phyloP scores from a whole-genome alignment of 192 early-diverging fungal species.

The Coemansia sp. region DNA sequence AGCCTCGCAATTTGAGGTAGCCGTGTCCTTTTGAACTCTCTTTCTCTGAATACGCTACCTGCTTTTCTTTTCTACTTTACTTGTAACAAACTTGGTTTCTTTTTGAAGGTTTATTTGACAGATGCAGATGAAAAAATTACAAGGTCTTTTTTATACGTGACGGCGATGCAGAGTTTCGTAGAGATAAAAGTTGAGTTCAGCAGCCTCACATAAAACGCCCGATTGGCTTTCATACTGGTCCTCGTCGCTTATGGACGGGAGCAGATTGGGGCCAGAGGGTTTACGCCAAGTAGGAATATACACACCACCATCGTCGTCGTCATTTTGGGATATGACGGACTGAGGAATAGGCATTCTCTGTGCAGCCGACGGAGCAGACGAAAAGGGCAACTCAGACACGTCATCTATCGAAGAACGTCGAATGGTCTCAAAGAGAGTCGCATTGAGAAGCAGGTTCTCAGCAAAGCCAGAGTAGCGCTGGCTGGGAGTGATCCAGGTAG shows the following conservation, averaged over 20 bases:
- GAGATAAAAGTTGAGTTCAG: slow-evolving; percentile 50
- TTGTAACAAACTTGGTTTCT: slow-evolving; percentile 1
- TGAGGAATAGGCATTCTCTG: slow-evolving; percentile 4
- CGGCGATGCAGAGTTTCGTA: slow-evolving; percentile 46
- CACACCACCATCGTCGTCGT: slow-evolving; percentile 26
- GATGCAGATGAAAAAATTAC: slow-evolving; percentile 1
- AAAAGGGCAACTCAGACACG: background rate
- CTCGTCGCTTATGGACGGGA: slow-evolving; percentile 29
- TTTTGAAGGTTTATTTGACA: background rate
- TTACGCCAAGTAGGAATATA: slow-evolving; percentile 51
- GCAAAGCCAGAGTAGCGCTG: slow-evolving; percentile 50
- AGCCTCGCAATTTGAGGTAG: background rate
- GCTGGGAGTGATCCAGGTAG: slow-evolving; percentile 46
- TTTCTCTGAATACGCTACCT: background rate
- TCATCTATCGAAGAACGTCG: slow-evolving; percentile 19
- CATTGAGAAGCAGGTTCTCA: slow-evolving; percentile 44
- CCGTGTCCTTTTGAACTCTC: background rate
- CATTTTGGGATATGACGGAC: background rate
- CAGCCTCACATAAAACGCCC: slow-evolving; percentile 43
- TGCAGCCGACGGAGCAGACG: background rate
- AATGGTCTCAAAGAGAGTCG: slow-evolving; percentile 51
- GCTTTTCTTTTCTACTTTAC: background rate
- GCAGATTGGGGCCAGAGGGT: slow-evolving; percentile 5
- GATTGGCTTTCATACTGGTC: slow-evolving; percentile 34
- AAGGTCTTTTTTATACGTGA: slow-evolving; percentile 6